phyloP scores from a whole-genome alignment of 768 basidiomycete species.

The Tricholoma matsutake region DNA sequence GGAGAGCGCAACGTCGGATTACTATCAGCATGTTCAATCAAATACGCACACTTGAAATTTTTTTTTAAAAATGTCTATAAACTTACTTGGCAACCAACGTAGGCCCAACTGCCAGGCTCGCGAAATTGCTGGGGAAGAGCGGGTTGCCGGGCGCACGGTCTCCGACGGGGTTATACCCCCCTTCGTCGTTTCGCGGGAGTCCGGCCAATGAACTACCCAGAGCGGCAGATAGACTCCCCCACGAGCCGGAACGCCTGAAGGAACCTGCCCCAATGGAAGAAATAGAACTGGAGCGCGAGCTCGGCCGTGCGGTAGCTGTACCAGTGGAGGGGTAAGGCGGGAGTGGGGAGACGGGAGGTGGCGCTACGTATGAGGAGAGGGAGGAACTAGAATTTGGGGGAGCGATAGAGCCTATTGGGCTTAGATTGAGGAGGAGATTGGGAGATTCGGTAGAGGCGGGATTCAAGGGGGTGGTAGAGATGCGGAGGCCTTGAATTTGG shows the following conservation, averaged over 20 bases:
- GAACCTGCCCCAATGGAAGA: constrained; percentile 9
- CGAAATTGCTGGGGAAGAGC: constrained; percentile 80
- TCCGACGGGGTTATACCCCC: constrained; percentile 46
- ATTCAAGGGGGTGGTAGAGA: constrained; percentile 43
- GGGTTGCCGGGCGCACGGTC: constrained; percentile 74
- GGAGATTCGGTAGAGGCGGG: constrained; percentile 4
- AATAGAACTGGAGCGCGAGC: constrained; percentile 10
- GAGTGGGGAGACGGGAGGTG: constrained; percentile 26
- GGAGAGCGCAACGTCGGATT: constrained; percentile 22
- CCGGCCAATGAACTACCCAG: constrained; percentile 11
- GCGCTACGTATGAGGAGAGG: constrained; percentile 8
- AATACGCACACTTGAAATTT: no score
- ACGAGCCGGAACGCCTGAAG: constrained; percentile 36
- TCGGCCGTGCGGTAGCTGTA: background rate
- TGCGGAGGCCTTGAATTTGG: constrained; percentile 57
- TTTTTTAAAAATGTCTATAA: no score
- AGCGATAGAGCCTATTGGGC: constrained; percentile 14
- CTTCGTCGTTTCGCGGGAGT: constrained; percentile 18
- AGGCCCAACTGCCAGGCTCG: constrained; percentile 60
- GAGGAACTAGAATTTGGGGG: constrained; percentile 18
- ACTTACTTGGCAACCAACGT: constrained; percentile 52
- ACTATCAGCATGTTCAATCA: constrained; percentile 6
- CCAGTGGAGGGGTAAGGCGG: constrained; percentile 19
- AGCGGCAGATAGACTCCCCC: constrained; percentile 2
- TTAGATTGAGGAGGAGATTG: background rate